phyloP scores from a whole-genome alignment of 1,284 basidiomycete species.

The Erythrobasidium hasegawianum region DNA sequence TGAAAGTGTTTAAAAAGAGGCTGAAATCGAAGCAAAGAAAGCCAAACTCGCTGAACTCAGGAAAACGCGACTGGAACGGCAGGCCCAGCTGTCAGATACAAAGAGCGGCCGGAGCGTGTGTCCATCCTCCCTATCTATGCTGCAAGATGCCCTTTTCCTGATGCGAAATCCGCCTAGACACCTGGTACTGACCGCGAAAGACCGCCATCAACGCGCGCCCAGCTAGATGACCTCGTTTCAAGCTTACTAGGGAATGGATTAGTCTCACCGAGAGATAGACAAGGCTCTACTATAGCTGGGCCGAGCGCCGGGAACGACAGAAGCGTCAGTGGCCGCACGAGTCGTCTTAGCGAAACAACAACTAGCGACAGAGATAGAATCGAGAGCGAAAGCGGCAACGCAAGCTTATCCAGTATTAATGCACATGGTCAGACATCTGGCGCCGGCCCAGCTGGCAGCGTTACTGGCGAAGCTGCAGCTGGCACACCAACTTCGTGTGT shows the following conservation, averaged over 20 bases:
- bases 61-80: slow-evolving; percentile 65
- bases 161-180: not conserved
- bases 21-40: slow-evolving; percentile 88
- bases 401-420: not conserved
- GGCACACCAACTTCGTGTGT: not conserved
- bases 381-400: slow-evolving; percentile 3
- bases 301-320: not conserved
- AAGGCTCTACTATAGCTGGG: slow-evolving; percentile 4
- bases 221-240: slow-evolving; percentile 40
- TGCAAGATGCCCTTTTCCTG: slow-evolving; percentile 4
- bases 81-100: slow-evolving; percentile 51
- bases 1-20: slow-evolving; percentile 39
- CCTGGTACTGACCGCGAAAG: slow-evolving; percentile 14
- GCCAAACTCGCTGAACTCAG: slow-evolving; percentile 80
- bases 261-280: slow-evolving; percentile 23
- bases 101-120: slow-evolving; percentile 31
- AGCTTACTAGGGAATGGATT: slow-evolving; percentile 36
- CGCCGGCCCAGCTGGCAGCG: slow-evolving; percentile 26
- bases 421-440: slow-evolving; percentile 10
- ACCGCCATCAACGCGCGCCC: slow-evolving; percentile 34
- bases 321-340: slow-evolving; percentile 27
- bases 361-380: slow-evolving; percentile 25
- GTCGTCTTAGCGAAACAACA: slow-evolving; percentile 25
- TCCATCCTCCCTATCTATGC: slow-evolving; percentile 6
- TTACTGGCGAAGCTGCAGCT: slow-evolving; percentile 27